Base-by-base conservation (phyloP, 108 stramenopile species). In the Nitzschia putrida region DNA sequence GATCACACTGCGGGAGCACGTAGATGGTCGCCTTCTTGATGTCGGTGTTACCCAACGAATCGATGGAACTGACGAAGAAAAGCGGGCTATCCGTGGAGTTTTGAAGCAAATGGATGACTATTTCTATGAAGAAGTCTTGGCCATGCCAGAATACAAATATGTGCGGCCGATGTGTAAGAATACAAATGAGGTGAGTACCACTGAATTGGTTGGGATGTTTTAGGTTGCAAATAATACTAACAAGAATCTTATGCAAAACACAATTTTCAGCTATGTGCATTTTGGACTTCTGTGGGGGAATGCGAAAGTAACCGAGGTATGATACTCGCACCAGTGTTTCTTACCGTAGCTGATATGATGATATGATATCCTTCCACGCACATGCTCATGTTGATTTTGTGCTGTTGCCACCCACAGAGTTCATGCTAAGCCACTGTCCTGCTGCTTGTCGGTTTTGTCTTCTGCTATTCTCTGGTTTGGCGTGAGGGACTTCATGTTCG, bases 391-490 rank as follows among this genome's bases (percentile, higher is more conserved):
- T 54, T 8, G 8, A 11, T 21, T 56, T 13, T 3, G 29, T 34
- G 4, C 4, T 34, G 29, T 3, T 34, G 29, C 29, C 29, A 1
- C 29, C 29, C 29, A 34, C 29, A 21, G 73, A 67, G 14, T 90
- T 90, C 66, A 93, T 93, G 91, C 58, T 90, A 47, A 71, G 69
- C 24, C 84, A 87, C 65, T 93, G 91, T 74, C 69, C 88, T 34
- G 87, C 87, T 40, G 84, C 91, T 16, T 93, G 91, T 69, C 81
- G 87, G n/a, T 80, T 93, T 21, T 93, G 91, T 59, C 72, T 90
- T 0, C 64, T 93, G 40, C 47, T 84, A 21, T 59, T 61, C 50
- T 74, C 73, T 7, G 73, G 73, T 8, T 53, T 74, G 39, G 66
- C 66, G 12, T 74, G 44, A 64, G 40, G n/a, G 47, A 49, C 3